Evolutionary conservation across 257 asterid genomes (phyloP), one percentile per base, ranked within the genome.

Genomic region (Galeopsis tetrahit): DNA sequence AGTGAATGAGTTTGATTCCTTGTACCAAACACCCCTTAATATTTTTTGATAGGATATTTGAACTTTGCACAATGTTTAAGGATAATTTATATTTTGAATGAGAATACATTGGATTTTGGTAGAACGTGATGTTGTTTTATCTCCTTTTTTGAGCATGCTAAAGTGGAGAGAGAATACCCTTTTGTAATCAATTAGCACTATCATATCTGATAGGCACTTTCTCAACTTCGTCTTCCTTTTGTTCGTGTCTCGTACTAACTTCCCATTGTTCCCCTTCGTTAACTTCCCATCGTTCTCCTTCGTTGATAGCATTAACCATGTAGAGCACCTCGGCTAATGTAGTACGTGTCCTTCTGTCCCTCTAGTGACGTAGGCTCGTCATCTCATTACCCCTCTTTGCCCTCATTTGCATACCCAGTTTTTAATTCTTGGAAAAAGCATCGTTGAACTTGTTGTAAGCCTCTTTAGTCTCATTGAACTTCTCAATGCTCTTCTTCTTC

Each of bases 221-320:
- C n/a, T n/a, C n/a, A n/a, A n/a, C n/a, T 72, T 32, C 61, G 80
- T 80, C 68, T 80, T 6, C 7, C 85, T 83, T 32, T 80, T 85
- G 51, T 83, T 83, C 0, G 87, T 80, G 0, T n/a, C n/a, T n/a
- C n/a, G n/a, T n/a, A n/a, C n/a, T 1, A 83, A 42, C 38, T 83
- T 83, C 72, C 87, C 85, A 4, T 83, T 80, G 4, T 77, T 77
- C n/a, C n/a, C n/a, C 42, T 80, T 83, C 87, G 33, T 83, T 85
- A n/a, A n/a, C n/a, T 72, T 80, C 2, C 87, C 85, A 4, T 83
- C 81, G 4, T 77, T 77, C n/a, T n/a, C n/a, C 42, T 80, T 83
- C 87, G 33, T 83, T 85, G 8, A 83, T 80, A 5, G 83, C 83
- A 64, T 83, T 85, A 2, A 83, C 83, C 85, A 83, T 77, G 78